Percentiles rank a stretch among this genome's conserved stretches.
Evolutionary conservation across 208 protist species (phyloP).

Genomic region (Wallacemonas sp.): DNA sequence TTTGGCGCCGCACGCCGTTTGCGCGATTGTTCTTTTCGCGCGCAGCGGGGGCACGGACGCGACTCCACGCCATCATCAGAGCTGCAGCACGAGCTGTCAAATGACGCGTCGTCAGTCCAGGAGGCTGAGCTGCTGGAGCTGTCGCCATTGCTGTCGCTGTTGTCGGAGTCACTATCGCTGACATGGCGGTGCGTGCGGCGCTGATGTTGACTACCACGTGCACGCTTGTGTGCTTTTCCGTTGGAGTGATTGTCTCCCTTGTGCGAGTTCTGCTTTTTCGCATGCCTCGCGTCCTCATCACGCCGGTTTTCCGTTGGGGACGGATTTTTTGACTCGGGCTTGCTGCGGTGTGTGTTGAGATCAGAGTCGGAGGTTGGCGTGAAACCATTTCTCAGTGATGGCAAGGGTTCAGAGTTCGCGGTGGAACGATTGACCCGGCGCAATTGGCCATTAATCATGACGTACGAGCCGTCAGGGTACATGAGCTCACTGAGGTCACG

Average conservation of each 20-base stretch:
- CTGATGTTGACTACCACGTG: neutral
- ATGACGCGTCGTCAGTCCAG: neutral
- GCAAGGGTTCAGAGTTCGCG: neutral
- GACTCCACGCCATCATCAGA: neutral
- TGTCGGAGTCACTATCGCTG: neutral
- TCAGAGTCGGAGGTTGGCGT: conserved; percentile 7
- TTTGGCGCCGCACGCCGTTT: neutral
- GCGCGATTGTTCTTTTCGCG: neutral
- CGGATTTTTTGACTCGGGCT: neutral
- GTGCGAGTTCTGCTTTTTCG: neutral
- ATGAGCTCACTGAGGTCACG: conserved; percentile 12
- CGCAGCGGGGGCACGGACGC: neutral
- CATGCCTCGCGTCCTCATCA: neutral
- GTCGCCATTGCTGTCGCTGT: neutral
- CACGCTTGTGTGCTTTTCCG: neutral
- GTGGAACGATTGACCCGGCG: conserved; percentile 1
- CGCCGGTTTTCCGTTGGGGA: neutral
- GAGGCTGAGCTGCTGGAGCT: neutral
- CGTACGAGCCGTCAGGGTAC: conserved; percentile 15
- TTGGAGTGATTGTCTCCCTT: neutral
- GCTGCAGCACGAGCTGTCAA: neutral
- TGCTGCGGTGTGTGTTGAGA: neutral
- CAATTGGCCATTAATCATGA: conserved; percentile 14
- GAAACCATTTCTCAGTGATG: neutral
- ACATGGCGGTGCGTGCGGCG: neutral